phyloP scores from a whole-genome alignment of 768 basidiomycete genomes.

The Pleurotus giganteus region DNA sequence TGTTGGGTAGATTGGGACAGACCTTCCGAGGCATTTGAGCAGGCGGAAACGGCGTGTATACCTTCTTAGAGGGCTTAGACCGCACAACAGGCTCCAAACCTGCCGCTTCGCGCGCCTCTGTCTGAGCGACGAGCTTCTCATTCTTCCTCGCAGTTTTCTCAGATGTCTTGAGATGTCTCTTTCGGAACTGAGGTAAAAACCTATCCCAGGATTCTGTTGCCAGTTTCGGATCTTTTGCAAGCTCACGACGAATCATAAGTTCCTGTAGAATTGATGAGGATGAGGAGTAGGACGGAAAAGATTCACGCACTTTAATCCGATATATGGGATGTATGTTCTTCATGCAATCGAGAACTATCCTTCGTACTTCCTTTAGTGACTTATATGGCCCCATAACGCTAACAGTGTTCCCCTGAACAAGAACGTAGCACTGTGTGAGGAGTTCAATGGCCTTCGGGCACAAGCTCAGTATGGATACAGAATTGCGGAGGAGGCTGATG shows the following conservation, averaged over 20 bases:
- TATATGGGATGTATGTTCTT: slow-evolving; percentile 99
- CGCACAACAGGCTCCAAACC: slow-evolving; percentile 51
- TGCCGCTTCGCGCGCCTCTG: slow-evolving; percentile 64
- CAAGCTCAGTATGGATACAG: slow-evolving; percentile 5
- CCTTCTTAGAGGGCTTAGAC: slow-evolving; percentile 72
- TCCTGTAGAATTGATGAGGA: slow-evolving; percentile 50
- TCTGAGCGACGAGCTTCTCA: slow-evolving; percentile 57
- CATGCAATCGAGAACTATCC: slow-evolving; percentile 99
- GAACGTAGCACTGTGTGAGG: slow-evolving; percentile 92
- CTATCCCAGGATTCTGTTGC: slow-evolving; percentile 95
- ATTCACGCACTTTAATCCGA: slow-evolving; percentile 77
- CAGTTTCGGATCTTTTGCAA: slow-evolving; percentile 97
- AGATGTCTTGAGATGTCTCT: slow-evolving; percentile 87
- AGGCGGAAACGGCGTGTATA: slow-evolving; percentile 99
- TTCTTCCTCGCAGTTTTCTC: slow-evolving; percentile 94
- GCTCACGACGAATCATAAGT: slow-evolving; percentile 96
- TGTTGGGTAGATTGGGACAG: slow-evolving; percentile 12
- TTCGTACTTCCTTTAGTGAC: slow-evolving; percentile 90
- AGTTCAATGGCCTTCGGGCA: slow-evolving; percentile 85
- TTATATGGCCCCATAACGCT: slow-evolving; percentile 98
- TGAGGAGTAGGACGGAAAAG: slow-evolving; percentile 4
- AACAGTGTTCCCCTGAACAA: slow-evolving; percentile 98
- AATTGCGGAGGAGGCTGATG: background rate
- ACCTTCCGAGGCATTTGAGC: slow-evolving; percentile 92
- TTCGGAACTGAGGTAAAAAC: slow-evolving; percentile 95